Evolutionary conservation across 768 basidiomycete species (phyloP), one percentile per base, ranked within the genome.

Genomic region (Lactifluus pinguis): DNA sequence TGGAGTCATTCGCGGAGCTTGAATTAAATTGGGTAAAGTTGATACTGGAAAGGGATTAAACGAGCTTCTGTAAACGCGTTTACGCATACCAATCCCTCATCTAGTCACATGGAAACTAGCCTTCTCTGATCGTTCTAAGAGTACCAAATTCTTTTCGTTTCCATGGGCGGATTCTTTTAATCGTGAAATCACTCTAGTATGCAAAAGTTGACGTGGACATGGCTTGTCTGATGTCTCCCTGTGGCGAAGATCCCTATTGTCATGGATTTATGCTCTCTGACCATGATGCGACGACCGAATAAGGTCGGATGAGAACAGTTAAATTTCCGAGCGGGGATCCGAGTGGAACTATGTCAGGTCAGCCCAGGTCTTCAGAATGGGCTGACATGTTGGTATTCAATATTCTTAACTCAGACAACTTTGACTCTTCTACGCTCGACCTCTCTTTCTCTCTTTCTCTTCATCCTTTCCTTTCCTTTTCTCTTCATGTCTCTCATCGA

Each of bases 401-500:
- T 52, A 47, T 52, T 48, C 60, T 53, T 53, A 56, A 61, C 60
- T 59, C 57, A 42, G 57, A 25, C 57, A 19, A 39, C 42, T 29
- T 47, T n/a, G 2, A n/a, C n/a, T 44, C 42, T 34, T 34, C 32
- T 60, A 14, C 59, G 29, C 49, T 19, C 50, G 10, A 17, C 19
- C 45, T 11, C 30, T 8, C 44, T 54, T 32, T 42, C 39, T 53
- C 32, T 55, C 25, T 13, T 19, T 32, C 19, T 47, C 29, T 52
- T 58, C 47, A 58, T 14, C 34, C 36, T 39, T 44, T 49, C 25
- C 48, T 30, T 38, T 14, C 34, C 36, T 39, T 44, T 49, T 2
- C 48, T 30, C 41, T 45, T 41, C 66, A 83, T 81, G 80, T 76
- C 79, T 57, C 76, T 71, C 60, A 79, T 78, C 68, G 66, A 68